Percentiles rank a stretch among this genome's conserved stretches.
Conservation (phyloP, 73 alveolate species). For the Stentor roeselii region DNA sequence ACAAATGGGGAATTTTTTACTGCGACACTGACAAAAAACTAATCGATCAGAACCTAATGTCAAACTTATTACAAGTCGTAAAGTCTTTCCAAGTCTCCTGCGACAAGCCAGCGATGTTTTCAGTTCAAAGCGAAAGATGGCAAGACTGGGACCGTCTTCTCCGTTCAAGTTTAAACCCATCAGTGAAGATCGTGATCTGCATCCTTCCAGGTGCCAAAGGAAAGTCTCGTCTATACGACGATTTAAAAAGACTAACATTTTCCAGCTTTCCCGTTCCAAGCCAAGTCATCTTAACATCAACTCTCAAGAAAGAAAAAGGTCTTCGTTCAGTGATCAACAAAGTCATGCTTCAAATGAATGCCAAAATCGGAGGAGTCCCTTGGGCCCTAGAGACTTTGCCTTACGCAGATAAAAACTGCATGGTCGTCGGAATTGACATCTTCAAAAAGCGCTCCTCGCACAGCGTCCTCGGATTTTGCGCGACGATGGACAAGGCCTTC, state of each 20-base stretch:
- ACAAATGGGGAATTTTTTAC: background rate
- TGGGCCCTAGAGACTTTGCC: slow-evolving; percentile 92
- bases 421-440: slow-evolving; percentile 77
- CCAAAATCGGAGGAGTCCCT: slow-evolving; percentile 96
- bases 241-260: slow-evolving; percentile 69
- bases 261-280: slow-evolving; percentile 77
- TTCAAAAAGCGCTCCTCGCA: slow-evolving; percentile 56
- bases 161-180: slow-evolving; percentile 39
- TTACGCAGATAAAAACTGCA: slow-evolving; percentile 69
- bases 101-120: slow-evolving; percentile 48
- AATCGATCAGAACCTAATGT: slow-evolving; percentile 41
- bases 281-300: slow-evolving; percentile 73
- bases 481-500: slow-evolving; percentile 52
- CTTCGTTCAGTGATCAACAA: slow-evolving; percentile 82
- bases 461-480: slow-evolving; percentile 53
- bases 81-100: slow-evolving; percentile 38
- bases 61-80: slow-evolving; percentile 49
- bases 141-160: slow-evolving; percentile 55
- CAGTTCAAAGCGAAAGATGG: slow-evolving; percentile 34
- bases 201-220: slow-evolving; percentile 86
- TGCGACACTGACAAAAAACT: background rate
- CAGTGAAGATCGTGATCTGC: slow-evolving; percentile 51
- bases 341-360: slow-evolving; percentile 86
- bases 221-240: slow-evolving; percentile 77
- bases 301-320: slow-evolving; percentile 73